Evolutionary conservation across 2,329 filamentous ascomycete genomes (phyloP).

Genomic region (Trichoderma sp.): DNA sequence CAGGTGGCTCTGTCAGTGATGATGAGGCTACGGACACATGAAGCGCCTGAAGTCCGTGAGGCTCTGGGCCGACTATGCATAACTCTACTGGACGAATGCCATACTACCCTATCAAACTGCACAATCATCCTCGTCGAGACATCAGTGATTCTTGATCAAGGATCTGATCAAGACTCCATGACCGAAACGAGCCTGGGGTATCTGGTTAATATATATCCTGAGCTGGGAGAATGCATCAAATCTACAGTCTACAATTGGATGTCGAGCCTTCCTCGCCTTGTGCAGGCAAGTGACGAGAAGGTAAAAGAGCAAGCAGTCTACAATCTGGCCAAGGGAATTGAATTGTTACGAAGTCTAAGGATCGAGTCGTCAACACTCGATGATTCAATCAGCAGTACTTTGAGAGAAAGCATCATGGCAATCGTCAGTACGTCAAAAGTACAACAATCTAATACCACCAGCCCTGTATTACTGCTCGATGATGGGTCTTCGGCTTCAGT

Average conservation of each 20-base stretch:
- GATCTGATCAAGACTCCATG: constrained; percentile 43
- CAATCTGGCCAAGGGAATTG: constrained; percentile 73
- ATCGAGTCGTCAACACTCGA: constrained; percentile 66
- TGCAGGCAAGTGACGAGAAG: constrained; percentile 82
- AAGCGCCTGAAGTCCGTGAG: constrained; percentile 64
- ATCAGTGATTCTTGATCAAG: constrained; percentile 64
- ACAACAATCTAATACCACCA: constrained; percentile 19
- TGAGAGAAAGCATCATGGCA: constrained; percentile 71
- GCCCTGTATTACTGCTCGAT: constrained; percentile 32
- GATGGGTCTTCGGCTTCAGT: constrained; percentile 23
- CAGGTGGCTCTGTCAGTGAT: constrained; percentile 78
- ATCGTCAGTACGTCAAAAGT: constrained; percentile 30
- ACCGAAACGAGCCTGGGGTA: constrained; percentile 55
- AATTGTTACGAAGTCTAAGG: constrained; percentile 61
- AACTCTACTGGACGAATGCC: constrained; percentile 74
- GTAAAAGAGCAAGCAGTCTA: constrained; percentile 69
- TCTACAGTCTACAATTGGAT: constrained; percentile 78
- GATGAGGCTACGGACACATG: constrained; percentile 70
- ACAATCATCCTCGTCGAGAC: constrained; percentile 75
- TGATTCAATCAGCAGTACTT: constrained; percentile 61
- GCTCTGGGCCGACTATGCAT: constrained; percentile 71
- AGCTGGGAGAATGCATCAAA: constrained; percentile 64
- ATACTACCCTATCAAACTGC: constrained; percentile 67
- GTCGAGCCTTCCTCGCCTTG: constrained; percentile 72
- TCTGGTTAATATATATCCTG: constrained; percentile 60